Base-by-base conservation (phyloP, 306 rosid genomes). In the Acacia confusa region DNA sequence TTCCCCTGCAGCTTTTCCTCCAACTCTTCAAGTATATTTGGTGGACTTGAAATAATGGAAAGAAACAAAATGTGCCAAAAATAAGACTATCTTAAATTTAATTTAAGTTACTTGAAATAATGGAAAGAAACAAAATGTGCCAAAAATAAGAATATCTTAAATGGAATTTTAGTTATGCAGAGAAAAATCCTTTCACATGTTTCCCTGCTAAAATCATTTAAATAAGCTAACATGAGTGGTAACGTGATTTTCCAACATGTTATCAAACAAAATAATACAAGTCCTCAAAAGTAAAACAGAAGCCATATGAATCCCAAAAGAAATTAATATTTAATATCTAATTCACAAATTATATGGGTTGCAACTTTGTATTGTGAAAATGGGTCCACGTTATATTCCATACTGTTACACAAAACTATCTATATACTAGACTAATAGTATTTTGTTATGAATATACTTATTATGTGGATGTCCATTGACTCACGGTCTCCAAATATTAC, bases 291-390 rank as follows among this genome's bases (percentile, higher is more conserved):
- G 30, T 57, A 9, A 36, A 36, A 36, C 40, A 36, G 13, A 25
- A 34, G 34, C 34, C 17, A 24, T 60, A 60, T 22, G 30, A 57
- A n/a, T 60, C 16, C 17, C 17, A 24, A 60, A 25, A 25, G 12
- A 27, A 48, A 57, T 60, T 66, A 48, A 52, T 79, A 69, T 75
- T 57, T 53, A 70, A 81, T 45, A 12, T 24, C 2, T 1, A 60
- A 60, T 55, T 79, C 66, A 55, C 78, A 40, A 67, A 68, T 76
- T 72, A 60, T 76, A 73, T 76, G 83, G 85, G 55, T 52, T 73
- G 76, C 81, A 87, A 83, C 55, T 50, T 58, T 7, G 36, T 75
- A 30, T 12, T 4, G 19, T 27, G 17, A 10, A 61, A 24, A 13
- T 13, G 36, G 67, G 72, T 66, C 73, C 45, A 66, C 63, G 69